These are phyloP conservation scores for Salvia miltiorrhiza DNA, from an alignment of 257 asterid species.

Conservation along the genomic window DNA sequence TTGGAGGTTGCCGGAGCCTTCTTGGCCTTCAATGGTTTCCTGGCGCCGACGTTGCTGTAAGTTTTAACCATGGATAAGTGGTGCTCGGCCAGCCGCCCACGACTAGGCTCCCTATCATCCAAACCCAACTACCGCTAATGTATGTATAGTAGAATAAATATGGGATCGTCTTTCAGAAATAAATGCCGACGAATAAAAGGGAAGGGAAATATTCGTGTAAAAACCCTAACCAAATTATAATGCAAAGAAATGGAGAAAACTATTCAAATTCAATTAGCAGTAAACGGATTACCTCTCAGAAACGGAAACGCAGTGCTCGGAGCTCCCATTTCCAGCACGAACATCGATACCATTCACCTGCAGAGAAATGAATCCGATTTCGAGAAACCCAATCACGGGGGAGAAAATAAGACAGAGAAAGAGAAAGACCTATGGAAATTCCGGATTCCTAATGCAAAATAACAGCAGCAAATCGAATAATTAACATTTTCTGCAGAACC, in stretches of 20 bases:
- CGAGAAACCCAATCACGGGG: conserved; percentile 18
- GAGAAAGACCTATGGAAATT: conserved; percentile 15
- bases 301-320: conserved; percentile 20
- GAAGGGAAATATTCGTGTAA: conserved; percentile 19
- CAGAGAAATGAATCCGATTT: conserved; percentile 24
- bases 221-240: conserved; percentile 43
- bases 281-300: conserved; percentile 38
- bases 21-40: conserved; percentile 28
- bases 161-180: not conserved
- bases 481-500: conserved; percentile 38
- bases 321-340: conserved; percentile 35
- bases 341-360: conserved; percentile 37
- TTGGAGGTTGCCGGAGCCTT: conserved; percentile 31
- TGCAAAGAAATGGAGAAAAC: not conserved
- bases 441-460: not conserved
- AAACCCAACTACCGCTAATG: not conserved
- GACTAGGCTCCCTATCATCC: not conserved
- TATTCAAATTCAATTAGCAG: conserved; percentile 23
- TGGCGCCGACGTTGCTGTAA: conserved; percentile 19
- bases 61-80: conserved; percentile 31
- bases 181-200: conserved; percentile 20
- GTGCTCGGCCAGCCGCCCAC: too few relatives aligned
- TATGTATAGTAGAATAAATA: not conserved
- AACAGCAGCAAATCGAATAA: conserved; percentile 26
- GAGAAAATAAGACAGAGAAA: conserved; percentile 23